Percentiles rank a stretch among this genome's conserved stretches.
Evolutionary conservation across 352 stramenopile genomes (phyloP).

Genomic region (Pythium biforme): DNA sequence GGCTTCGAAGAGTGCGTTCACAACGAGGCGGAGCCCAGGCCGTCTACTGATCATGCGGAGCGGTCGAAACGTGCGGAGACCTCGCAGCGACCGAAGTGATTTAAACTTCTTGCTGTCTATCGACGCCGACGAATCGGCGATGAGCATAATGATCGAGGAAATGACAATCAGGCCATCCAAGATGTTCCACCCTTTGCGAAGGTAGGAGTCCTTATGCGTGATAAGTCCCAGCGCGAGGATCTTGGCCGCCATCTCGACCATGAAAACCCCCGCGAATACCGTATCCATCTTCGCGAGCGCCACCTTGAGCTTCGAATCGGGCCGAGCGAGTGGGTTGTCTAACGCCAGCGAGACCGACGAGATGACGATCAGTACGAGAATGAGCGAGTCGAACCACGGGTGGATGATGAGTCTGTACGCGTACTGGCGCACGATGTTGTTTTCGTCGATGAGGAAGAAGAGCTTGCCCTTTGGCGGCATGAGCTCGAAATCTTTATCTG

Average conservation of each 20-base stretch:
- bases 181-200: conserved; percentile 88
- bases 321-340: conserved; percentile 81
- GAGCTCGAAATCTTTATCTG: conserved; percentile 7
- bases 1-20: conserved; percentile 88
- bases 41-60: conserved; percentile 89
- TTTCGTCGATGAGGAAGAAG: conserved; percentile 54
- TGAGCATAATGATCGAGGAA: conserved; percentile 70
- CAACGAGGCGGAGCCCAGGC: conserved; percentile 87
- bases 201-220: conserved; percentile 66
- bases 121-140: conserved; percentile 41
- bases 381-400: conserved; percentile 73
- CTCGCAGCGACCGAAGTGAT: conserved; percentile 79
- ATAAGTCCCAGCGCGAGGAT: conserved; percentile 84
- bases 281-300: conserved; percentile 71
- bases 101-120: conserved; percentile 50
- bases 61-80: conserved; percentile 85
- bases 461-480: conserved; percentile 25
- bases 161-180: conserved; percentile 89
- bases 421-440: conserved; percentile 36
- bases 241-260: conserved; percentile 89
- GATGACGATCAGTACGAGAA: conserved; percentile 81
- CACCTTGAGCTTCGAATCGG: conserved; percentile 34
- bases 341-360: conserved; percentile 84
- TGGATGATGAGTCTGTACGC: conserved; percentile 59
- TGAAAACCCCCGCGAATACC: conserved; percentile 78